Evolutionary conservation across 345 rosid genomes (phyloP).

Genomic region (Pistacia atlantica): DNA sequence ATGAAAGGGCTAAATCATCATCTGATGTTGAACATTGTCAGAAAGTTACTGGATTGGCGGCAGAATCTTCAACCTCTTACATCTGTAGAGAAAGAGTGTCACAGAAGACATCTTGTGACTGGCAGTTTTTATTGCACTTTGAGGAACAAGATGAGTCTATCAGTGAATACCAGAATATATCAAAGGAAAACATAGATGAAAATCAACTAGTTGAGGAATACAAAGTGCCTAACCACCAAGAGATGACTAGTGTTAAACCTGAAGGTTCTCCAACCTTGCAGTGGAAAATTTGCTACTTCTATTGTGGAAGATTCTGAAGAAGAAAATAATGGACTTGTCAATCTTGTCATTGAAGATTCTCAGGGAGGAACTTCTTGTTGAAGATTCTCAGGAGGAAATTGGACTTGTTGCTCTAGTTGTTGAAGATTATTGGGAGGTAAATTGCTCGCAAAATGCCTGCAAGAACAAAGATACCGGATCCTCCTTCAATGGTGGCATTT

Average conservation of each 20-base stretch:
- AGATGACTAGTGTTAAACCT: not conserved
- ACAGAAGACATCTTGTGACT: conserved; percentile 18
- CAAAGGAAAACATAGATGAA: conserved; percentile 19
- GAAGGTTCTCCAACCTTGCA: conserved; percentile 16
- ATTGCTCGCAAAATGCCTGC: conserved; percentile 3
- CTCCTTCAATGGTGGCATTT: not conserved
- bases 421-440: conserved; percentile 34
- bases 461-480: conserved; percentile 7
- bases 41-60: conserved; percentile 3
- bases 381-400: conserved; percentile 4
- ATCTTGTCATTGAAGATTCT: conserved; percentile 29
- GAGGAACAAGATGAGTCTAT: conserved; percentile 34
- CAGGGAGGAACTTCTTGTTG: conserved; percentile 16
- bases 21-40: conserved; percentile 25
- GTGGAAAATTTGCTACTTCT: conserved; percentile 11
- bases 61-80: conserved; percentile 17
- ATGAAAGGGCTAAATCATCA: conserved; percentile 29
- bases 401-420: conserved; percentile 17
- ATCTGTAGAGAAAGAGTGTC: not conserved
- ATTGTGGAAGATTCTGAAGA: conserved; percentile 38
- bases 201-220: conserved; percentile 8
- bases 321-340: not conserved
- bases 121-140: conserved; percentile 10
- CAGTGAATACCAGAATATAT: conserved; percentile 27
- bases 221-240: conserved; percentile 13